Evolutionary conservation across 75 land plant genomes (phyloP).

Genomic region (Ceratopteris richardii): DNA sequence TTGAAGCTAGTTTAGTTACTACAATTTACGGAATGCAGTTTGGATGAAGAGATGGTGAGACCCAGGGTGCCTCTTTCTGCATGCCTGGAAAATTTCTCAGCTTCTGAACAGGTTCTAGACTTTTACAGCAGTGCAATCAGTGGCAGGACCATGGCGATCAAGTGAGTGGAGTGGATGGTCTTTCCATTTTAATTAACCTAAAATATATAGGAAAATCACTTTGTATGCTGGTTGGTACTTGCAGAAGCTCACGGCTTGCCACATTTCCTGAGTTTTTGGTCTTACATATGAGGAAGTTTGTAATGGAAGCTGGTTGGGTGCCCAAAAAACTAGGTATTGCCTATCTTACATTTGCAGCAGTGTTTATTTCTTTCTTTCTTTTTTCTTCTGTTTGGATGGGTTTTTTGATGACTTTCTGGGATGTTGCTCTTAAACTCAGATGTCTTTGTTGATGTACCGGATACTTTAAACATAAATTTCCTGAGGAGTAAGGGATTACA

Average conservation of each 20-base stretch:
- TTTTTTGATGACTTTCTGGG: conserved; percentile 1
- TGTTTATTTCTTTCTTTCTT: background rate
- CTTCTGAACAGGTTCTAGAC: conserved; percentile 87
- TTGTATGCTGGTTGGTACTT: background rate
- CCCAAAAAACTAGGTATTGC: conserved; percentile 89
- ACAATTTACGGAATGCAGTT: background rate
- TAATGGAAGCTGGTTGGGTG: conserved; percentile 95
- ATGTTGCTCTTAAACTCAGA: conserved; percentile 29
- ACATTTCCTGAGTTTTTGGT: conserved; percentile 95
- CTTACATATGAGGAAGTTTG: conserved; percentile 95
- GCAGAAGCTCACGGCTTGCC: conserved; percentile 81
- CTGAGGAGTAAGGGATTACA: conserved; percentile 89
- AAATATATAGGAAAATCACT: no score
- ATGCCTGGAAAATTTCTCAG: conserved; percentile 73
- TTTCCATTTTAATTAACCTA: no score
- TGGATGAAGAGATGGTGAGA: conserved; percentile 71
- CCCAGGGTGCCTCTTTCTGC: conserved; percentile 93
- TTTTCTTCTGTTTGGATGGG: background rate
- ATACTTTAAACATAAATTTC: conserved; percentile 72
- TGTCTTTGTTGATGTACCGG: conserved; percentile 98
- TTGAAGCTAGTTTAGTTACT: background rate
- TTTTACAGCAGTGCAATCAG: conserved; percentile 88
- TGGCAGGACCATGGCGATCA: conserved; percentile 86
- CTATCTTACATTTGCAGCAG: background rate
- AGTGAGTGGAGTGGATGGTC: conserved; percentile 44